Base-by-base conservation (phyloP, 1,284 basidiomycete genomes). In the Tranzscheliella williamsii region DNA sequence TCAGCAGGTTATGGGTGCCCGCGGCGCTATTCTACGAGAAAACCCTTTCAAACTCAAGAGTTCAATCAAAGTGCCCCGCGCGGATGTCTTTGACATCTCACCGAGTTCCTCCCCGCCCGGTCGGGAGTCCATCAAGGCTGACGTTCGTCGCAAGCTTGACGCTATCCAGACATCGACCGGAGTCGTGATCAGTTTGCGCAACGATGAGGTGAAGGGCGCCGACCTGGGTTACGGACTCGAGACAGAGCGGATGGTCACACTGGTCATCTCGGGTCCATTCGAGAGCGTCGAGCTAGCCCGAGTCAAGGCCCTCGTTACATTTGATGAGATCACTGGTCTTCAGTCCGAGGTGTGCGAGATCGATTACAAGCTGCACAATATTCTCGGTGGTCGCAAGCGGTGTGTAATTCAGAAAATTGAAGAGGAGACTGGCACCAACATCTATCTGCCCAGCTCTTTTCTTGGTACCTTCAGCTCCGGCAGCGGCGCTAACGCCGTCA, bases 371-470 rank as follows among this genome's bases (percentile, higher is more conserved):
- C 80, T 96, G 2, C 93, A 96, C 78, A 85, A 88, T 40, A 91
- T 96, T 76, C 85, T 96, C 57, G 89, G 90, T 11, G 91, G 90
- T 17, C 86, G 90, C 57, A 95, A 96, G 80, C 88, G 94, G 37
- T 83, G 83, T 49, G 84, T 88, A 20, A 82, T 98, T 32, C 94
- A 97, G 79, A 84, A 87, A 6, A 95, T 98, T 49, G 91, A 96
- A 78, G 92, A 97, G 79, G 92, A 97, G 79, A 97, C 94, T 0
- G 92, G 87, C 0, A 96, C 94, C 48, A 98, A 94, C 76, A 90
- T 98, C 54, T 98, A 97, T 79, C 84, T 91, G 62, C 91, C 94
- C 23, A 90, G 91, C 5, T 87, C 91, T 33, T 82, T 97, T 42
- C 88, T 92, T 64, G 91, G 90, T 37, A 84, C 93, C 17, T 83